Conservation (phyloP, 2,329 filamentous ascomycete genomes). For the Colletotrichum liriopes region DNA sequence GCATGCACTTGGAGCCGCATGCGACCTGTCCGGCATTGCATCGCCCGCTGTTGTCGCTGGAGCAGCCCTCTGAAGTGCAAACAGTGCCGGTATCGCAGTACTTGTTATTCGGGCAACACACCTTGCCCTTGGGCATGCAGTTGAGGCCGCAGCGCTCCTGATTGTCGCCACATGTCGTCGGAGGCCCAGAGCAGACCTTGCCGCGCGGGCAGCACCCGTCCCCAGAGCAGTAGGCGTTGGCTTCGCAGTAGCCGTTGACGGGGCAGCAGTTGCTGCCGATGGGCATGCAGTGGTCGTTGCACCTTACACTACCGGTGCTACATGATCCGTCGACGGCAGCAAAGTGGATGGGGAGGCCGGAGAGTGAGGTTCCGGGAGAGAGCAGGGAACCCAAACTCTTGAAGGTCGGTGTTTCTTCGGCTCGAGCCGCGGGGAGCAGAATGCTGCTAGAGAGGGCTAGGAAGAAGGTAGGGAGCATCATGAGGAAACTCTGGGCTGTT, state of each 20-base stretch:
- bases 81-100: slow-evolving; percentile 52
- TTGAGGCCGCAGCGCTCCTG: neutral
- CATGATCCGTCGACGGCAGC: neutral
- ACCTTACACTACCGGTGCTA: neutral
- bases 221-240: slow-evolving; percentile 7
- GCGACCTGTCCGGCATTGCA: slow-evolving; percentile 46
- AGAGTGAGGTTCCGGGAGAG: too few species aligned
- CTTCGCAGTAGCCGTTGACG: neutral
- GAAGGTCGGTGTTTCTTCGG: neutral
- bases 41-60: slow-evolving; percentile 45
- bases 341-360: slow-evolving; percentile 4
- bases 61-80: slow-evolving; percentile 52
- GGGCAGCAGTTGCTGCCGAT: neutral
- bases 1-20: slow-evolving; percentile 52
- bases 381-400: neutral
- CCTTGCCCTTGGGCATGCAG: neutral
- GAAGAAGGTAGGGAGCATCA: neutral
- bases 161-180: neutral
- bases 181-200: slow-evolving; percentile 4
- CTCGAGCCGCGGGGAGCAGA: neutral
- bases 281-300: slow-evolving; percentile 7
- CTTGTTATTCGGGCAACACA: neutral
- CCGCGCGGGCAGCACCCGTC: slow-evolving; percentile 5
- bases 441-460: neutral
- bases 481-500: neutral